Base-by-base conservation (phyloP, 139 green algal species). In the Haematococcus lacustris region DNA sequence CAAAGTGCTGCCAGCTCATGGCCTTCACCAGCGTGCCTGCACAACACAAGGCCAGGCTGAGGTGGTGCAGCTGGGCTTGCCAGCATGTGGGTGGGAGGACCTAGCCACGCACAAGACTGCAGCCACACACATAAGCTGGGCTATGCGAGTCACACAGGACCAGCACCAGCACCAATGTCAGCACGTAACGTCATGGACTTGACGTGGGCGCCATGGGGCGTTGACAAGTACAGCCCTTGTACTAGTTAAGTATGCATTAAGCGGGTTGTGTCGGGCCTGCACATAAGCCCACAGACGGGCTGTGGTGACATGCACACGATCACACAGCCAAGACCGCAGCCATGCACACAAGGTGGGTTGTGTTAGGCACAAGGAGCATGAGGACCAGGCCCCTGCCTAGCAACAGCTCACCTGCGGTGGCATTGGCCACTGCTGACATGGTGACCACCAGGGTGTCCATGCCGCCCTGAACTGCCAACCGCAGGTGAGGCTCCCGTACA, bases 361-460 rank as follows among this genome's bases (percentile, higher is more conserved):
- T 17, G 9, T 17, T 53, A 53, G 9, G 43, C 43, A 53, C 17
- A 17, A 17, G 43, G 9, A 9, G 17, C 43, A 9, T 28, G 43
- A 17, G 43, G n/a, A n/a, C n/a, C n/a, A n/a, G n/a, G n/a, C n/a
- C n/a, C n/a, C n/a, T n/a, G n/a, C n/a, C 43, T 53, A 9, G 17
- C 59, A 38, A 28, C 2, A 39, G 59, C 59, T 38, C 2, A 23
- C 23, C 59, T 40, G 59, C 38, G 3, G 32, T 38, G 59, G 30
- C 32, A 13, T 66, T 66, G 59, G 30, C 39, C 30, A 66, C 30
- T 17, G 59, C 59, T 7, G 30, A 39, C 59, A 38, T 6, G 2
- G 59, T 26, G 21, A 66, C 30, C 23, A 66, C 59, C 59, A 66
- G 59, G 30, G 30, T 32, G 30, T 66, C 59, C 59, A 66, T 66